These are phyloP conservation scores for Metschnikowia aberdeeniae DNA, from an alignment of 805 yeast species.

Conservation along the genomic window DNA sequence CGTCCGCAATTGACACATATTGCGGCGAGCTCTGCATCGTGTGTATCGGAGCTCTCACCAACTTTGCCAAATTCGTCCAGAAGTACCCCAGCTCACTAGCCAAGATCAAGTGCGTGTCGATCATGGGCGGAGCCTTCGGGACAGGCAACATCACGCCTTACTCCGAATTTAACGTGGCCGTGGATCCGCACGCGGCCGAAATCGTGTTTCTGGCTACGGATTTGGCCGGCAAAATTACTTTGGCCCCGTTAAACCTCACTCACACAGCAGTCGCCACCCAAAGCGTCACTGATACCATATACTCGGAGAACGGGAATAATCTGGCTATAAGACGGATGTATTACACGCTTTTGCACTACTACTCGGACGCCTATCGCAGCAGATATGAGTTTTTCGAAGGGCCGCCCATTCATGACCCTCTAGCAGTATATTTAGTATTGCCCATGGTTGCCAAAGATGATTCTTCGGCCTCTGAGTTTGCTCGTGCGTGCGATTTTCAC, in stretches of 20 bases:
- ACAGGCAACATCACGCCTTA: constrained; percentile 49
- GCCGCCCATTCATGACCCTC: constrained; percentile 19
- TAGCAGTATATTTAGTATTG: constrained; percentile 14
- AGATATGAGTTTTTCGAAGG: constrained; percentile 10
- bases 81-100: constrained; percentile 51
- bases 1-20: constrained; percentile 38
- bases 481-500: constrained; percentile 21
- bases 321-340: constrained; percentile 10
- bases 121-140: constrained; percentile 73
- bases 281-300: constrained; percentile 21
- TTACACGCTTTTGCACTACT: constrained; percentile 11
- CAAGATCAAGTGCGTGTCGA: constrained; percentile 50
- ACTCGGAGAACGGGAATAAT: constrained; percentile 6
- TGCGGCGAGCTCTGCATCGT: constrained; percentile 54
- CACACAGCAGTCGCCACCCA: constrained; percentile 54
- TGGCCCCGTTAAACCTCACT: constrained; percentile 68
- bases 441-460: constrained; percentile 14
- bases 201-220: constrained; percentile 46
- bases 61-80: constrained; percentile 53
- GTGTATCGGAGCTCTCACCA: constrained; percentile 78
- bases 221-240: constrained; percentile 45
- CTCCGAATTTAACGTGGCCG: constrained; percentile 73
- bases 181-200: constrained; percentile 75
- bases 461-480: constrained; percentile 6
- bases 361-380: constrained; percentile 9